phyloP scores from a whole-genome alignment of 129 eudicot genomes.

The Mikania micrantha region DNA sequence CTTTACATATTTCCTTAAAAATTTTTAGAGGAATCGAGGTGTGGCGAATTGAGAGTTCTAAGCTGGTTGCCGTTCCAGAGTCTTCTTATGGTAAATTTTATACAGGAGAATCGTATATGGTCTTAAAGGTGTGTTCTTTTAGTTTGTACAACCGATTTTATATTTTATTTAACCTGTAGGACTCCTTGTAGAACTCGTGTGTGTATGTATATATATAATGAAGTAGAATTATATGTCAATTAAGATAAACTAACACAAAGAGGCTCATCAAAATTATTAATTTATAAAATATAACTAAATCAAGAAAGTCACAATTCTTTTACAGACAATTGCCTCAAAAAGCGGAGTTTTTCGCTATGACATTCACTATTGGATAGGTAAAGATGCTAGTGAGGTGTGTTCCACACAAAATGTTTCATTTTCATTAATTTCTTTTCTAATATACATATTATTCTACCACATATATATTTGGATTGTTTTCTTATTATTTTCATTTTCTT shows the following conservation, averaged over 20 bases:
- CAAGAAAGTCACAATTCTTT: conserved; percentile 12
- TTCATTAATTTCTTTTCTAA: background rate
- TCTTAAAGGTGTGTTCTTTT: conserved; percentile 51
- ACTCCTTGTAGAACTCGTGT: background rate
- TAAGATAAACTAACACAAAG: background rate
- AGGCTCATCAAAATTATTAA: no score
- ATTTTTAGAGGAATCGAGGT: conserved; percentile 69
- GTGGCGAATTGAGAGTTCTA: conserved; percentile 84
- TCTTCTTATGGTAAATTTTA: conserved; percentile 70
- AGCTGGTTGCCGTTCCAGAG: conserved; percentile 49
- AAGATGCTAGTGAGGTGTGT: conserved; percentile 84
- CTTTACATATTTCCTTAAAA: conserved; percentile 35
- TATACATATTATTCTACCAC: background rate
- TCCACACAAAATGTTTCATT: background rate
- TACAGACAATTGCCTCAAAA: conserved; percentile 70
- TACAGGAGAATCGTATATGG: conserved; percentile 66
- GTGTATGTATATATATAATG: background rate
- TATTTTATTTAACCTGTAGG: background rate
- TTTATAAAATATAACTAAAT: background rate
- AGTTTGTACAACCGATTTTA: background rate
- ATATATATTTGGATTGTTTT: background rate
- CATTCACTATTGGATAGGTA: conserved; percentile 92
- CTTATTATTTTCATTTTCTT: background rate
- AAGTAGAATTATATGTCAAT: background rate
- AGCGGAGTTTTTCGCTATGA: conserved; percentile 66